Base-by-base conservation (phyloP, 2,329 filamentous ascomycete genomes). In the Aspergillus luchuensis region DNA sequence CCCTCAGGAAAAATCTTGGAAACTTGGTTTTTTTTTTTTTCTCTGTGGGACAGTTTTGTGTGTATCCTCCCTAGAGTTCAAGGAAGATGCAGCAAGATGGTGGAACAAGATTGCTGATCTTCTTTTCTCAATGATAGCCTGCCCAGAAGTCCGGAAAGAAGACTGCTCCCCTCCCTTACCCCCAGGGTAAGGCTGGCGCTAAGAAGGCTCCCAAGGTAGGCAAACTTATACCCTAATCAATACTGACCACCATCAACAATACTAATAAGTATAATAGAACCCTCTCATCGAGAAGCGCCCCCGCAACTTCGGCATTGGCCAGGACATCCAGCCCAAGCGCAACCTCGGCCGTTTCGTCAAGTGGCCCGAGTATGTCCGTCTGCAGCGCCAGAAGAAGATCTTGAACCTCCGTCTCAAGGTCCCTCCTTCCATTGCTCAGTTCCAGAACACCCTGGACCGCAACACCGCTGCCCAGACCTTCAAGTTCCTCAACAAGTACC, bases 101-200 rank as follows among this genome's bases (percentile, higher is more conserved):
- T 89, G 89, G 86, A 89, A 89, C 87, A 87, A 85, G 86, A 82
- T 85, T 80, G 90, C 92, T 97, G 91, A 78, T 91, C 89, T 92
- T 96, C 91, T 95, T 93, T 96, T 92, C 94, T 98, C 94, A 95
- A 98, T 98, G 93, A 98, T 86, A 98, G 95, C 92, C 95, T 50
- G 47, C 47, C 90, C 91, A 94, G 80, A 99, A 98, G 86, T 76
- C 80, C 77, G 92, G 92, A 87, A 98, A 97, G 91, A 98, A 97
- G 88, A 89, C 91, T 84, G 95, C 95, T 76, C 86, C 95, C 80
- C 92, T 95, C 84, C 95, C 95, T 81, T 97, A 96, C 89, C 91
- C 92, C 79, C 89, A 93, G 85, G 87, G 89, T 78, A 97, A 96
- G 89, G 91, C 93, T 84, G 87, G 87, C 76, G 77, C 80, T 76